Evolutionary conservation across 495 filamentous ascomycete species (phyloP), one percentile per base, ranked within the genome.

Genomic region (Tuber indicum): DNA sequence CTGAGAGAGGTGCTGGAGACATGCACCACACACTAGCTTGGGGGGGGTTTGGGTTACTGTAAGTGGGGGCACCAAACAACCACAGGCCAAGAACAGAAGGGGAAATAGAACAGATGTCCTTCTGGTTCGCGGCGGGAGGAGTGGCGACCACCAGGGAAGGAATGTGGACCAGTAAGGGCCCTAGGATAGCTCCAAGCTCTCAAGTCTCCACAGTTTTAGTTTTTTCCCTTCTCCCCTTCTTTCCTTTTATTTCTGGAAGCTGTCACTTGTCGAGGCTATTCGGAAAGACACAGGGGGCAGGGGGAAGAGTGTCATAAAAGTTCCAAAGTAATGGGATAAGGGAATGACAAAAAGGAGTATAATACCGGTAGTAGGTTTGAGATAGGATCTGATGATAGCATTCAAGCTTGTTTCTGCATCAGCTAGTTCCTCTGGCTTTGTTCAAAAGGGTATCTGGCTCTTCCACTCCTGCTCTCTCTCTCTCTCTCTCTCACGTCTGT

Each of bases 1-100:
- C 78, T 14, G 62, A 49, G 45, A 76, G 74, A 49, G 77, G 77
- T 12, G 70, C 42, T 76, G 74, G 77, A 80, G 78, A 74, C 78
- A 80, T 80, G 45, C 74, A 71, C 39, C 23, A 41, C 39, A 62
- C 23, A 58, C 52, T 26, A 9, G 52, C 52, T 26, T n/a, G 7
- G 52, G n/a, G 58, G 58, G 58, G 26, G 58, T 26, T 66, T 66
- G 36, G 58, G 58, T 32, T 19, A 66, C 58, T 36, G 16, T 16
- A 66, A 66, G 58, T 66, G 58, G 58, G 58, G 58, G 26, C 58
- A 66, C 58, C 26, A 36, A 66, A 66, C 58, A 66, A 36, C 58
- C 58, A 19, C 14, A 6, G 26, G 58, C 58, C 36, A 66, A 36
- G 58, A 19, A 66, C 58, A 66, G 58, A 66, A 66, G 36, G 58